phyloP scores from a whole-genome alignment of 148 eudicot species.

The Amaranthus palmeri region DNA sequence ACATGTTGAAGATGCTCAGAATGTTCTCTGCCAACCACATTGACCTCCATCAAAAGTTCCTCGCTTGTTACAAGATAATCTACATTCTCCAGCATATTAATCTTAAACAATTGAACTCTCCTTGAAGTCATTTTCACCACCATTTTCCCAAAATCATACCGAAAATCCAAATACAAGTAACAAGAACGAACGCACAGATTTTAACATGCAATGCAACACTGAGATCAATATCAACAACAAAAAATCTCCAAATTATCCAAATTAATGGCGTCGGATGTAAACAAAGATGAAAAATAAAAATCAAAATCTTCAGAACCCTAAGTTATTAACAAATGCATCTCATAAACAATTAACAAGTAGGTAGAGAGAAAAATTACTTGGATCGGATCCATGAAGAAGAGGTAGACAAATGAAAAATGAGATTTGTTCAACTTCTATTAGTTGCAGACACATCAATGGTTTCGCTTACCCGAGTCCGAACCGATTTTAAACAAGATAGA shows the following conservation, averaged over 20 bases:
- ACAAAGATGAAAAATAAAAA: neutral
- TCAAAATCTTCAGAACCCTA: neutral
- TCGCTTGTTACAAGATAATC: neutral
- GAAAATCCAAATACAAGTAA: too few species aligned
- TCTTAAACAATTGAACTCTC: too few species aligned
- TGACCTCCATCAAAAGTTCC: conserved; percentile 2
- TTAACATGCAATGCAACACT: neutral
- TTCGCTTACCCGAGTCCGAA: too few species aligned
- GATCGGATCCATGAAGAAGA: conserved; percentile 31
- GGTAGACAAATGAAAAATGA: neutral
- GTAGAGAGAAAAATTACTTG: conserved; percentile 27
- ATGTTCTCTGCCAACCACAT: neutral
- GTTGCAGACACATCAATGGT: neutral
- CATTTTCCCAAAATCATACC: too few species aligned
- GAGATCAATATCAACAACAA: neutral
- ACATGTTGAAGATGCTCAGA: too few species aligned
- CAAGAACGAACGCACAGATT: too few species aligned
- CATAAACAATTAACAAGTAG: neutral
- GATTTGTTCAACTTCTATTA: neutral
- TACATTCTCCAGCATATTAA: too few species aligned
- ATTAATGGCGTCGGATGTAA: neutral
- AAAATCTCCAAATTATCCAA: neutral
- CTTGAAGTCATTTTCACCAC: too few species aligned
- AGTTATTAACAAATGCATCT: neutral
- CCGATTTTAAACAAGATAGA: too few species aligned